Percentiles rank a stretch among this genome's conserved stretches.
Evolutionary conservation across 2,329 filamentous ascomycete species (phyloP).

Genomic region (Diplodia mutila): DNA sequence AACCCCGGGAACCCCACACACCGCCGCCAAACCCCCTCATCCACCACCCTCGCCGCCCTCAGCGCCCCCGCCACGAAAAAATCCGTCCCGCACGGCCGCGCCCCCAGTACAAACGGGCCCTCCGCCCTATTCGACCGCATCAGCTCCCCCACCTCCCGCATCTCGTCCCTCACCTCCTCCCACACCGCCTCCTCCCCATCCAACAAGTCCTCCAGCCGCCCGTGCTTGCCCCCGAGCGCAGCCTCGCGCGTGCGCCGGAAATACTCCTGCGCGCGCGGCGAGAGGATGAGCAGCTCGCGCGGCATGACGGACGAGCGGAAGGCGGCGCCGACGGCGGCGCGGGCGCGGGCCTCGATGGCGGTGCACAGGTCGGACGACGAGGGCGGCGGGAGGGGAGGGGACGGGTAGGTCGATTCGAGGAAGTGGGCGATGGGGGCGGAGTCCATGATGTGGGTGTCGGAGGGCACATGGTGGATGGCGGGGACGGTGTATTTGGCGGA

Average conservation of each 20-base stretch:
- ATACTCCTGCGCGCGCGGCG: conserved; percentile 42
- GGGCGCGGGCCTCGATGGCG: conserved; percentile 39
- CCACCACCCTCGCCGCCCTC: conserved; percentile 39
- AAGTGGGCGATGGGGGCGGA: conserved; percentile 46
- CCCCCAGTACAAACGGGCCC: conserved; percentile 42
- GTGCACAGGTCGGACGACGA: no score
- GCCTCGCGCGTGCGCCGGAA: conserved; percentile 48
- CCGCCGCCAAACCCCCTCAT: conserved; percentile 32
- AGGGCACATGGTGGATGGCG: conserved; percentile 47
- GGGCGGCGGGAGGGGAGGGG: conserved; percentile 40
- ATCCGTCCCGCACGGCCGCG: conserved; percentile 42
- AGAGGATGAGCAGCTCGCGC: conserved; percentile 45
- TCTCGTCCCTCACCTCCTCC: conserved; percentile 32
- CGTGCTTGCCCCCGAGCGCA: conserved; percentile 41
- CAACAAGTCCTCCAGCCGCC: conserved; percentile 44
- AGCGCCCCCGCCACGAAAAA: conserved; percentile 47
- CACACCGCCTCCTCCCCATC: conserved; percentile 38
- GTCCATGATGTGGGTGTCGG: conserved; percentile 47
- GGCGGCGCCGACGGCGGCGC: conserved; percentile 34
- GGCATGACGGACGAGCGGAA: conserved; percentile 43
- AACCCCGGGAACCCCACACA: no score
- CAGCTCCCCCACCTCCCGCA: conserved; percentile 39
- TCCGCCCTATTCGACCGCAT: conserved; percentile 32
- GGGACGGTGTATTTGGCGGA: conserved; percentile 51
- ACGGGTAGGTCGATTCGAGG: conserved; percentile 47